Evolutionary conservation across 805 yeast species (phyloP), one percentile per base, ranked within the genome.

Genomic region (Clavispora santaluciae): DNA sequence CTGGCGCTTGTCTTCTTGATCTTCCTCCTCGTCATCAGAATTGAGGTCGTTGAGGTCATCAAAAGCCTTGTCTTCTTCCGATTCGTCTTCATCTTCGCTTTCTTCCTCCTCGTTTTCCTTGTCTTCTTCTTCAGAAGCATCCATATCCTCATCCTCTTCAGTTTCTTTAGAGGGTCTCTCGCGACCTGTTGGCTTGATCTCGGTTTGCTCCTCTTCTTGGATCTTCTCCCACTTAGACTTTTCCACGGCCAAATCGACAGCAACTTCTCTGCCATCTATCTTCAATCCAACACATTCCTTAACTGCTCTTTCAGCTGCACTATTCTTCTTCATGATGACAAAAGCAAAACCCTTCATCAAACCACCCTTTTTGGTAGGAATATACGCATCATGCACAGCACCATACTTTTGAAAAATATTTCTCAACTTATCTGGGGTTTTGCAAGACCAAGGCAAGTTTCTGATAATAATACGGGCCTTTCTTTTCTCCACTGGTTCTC

Each of bases 371-470:
- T 86, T 87, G 55, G 86, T 79, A 35, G 99, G 99, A 50, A 93
- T 87, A 51, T 80, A 79, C 0, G 91, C 95, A 56, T 89, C 96
- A 20, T 78, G 79, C 25, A 93, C 96, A 22, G 85, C 82, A 38
- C 99, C 99, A 58, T 68, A 93, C 55, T 79, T 79, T 42, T 73
- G 64, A 57, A 93, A 93, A 6, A 80, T 56, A 51, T 81, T 81
- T 55, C 76, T 81, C 54, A 93, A 70, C 41, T 77, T 79, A 4
- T 78, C 78, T 4, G 95, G 83, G 45, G 83, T 80, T 57, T 91
- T 79, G 35, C 93, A 81, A 12, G 96, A 83, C 99, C 99, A 93
- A 10, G 99, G 99, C 62, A 93, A 75, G 60, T 93, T 93, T 57
- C 99, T 76, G 28, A 93, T 73, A 51, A 93, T 89, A 43, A 93